Base-by-base conservation (phyloP, 1,284 basidiomycete species). In the Meira miltonrushii region DNA sequence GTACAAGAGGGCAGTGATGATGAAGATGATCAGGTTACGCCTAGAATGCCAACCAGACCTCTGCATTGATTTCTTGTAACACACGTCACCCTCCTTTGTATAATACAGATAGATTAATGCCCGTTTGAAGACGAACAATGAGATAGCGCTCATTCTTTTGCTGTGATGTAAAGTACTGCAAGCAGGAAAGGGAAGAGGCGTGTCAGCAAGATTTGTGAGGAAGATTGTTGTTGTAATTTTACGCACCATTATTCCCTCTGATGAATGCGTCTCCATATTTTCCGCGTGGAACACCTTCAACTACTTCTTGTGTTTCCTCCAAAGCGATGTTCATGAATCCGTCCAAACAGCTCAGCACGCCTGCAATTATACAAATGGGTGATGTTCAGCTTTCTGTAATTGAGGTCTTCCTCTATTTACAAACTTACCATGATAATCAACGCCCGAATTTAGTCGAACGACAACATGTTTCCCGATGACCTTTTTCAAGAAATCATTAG, bases 391-490 rank as follows among this genome's bases (percentile, higher is more conserved):
- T n/a, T n/a, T n/a, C n/a, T n/a, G n/a, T n/a, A n/a, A n/a, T n/a
- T n/a, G n/a, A n/a, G n/a, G n/a, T n/a, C n/a, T n/a, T n/a, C n/a
- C n/a, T n/a, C n/a, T n/a, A n/a, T n/a, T n/a, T n/a, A n/a, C n/a
- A n/a, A n/a, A 79, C 85, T 57, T 65, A 91, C 94, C 94, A 67
- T 87, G 85, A 81, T 99, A 98, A 80, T 97, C 93, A 12, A 98
- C 88, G 1, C 95, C 95, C 43, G 89, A 92, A n/a, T 89, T 92
- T 59, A 98, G 83, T 58, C 93, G 84, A 44, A 97, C 95, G 64
- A 93, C 88, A 59, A 97, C 94, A 55, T 85, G 85, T 80, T 96
- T 95, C 33, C 94, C 94, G 25, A 97, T 94, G 28, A 97, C 92
- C 54, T 87, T 53, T 25, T 53, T 53, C 17, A 53, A 40, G 21